Conservation (phyloP, 2,329 filamentous ascomycete genomes). For the Shiraia bambusicola region DNA sequence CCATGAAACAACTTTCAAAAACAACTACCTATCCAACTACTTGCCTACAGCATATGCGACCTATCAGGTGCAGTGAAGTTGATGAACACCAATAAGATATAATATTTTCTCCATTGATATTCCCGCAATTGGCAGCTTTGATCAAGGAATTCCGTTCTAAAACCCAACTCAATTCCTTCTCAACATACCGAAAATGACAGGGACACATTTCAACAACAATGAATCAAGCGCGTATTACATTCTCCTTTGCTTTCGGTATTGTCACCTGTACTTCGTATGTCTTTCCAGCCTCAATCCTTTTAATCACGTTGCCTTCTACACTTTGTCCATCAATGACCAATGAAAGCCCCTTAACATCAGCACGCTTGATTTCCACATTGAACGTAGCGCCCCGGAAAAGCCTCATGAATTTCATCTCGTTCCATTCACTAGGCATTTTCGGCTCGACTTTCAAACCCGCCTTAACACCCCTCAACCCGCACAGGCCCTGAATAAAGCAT, state of each 20-base stretch:
- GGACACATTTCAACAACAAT: too few relatives aligned
- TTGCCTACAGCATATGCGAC: too few relatives aligned
- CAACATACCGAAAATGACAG: too few relatives aligned
- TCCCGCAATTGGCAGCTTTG: too few relatives aligned
- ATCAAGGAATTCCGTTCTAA: too few relatives aligned
- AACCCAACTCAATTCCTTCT: too few relatives aligned
- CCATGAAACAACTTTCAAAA: too few relatives aligned
- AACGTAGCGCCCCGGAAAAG: slow-evolving; percentile 56
- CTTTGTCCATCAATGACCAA: slow-evolving; percentile 45
- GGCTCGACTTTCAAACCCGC: slow-evolving; percentile 53
- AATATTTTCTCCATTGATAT: too few relatives aligned
- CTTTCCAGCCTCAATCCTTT: slow-evolving; percentile 46
- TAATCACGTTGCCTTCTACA: slow-evolving; percentile 48
- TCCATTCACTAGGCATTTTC: slow-evolving; percentile 55
- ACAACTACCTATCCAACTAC: too few relatives aligned
- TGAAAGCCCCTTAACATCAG: slow-evolving; percentile 45
- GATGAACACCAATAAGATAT: too few relatives aligned
- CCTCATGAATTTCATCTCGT: slow-evolving; percentile 51
- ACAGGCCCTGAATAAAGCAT: slow-evolving; percentile 58
- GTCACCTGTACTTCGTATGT: slow-evolving; percentile 51
- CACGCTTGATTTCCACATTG: slow-evolving; percentile 48
- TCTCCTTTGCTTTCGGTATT: slow-evolving; percentile 25
- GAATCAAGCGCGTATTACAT: background rate
- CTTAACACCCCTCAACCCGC: slow-evolving; percentile 54
- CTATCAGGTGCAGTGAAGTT: too few relatives aligned